Base-by-base conservation (phyloP, 495 filamentous ascomycete genomes). In the Astrothelium macrocarpum region DNA sequence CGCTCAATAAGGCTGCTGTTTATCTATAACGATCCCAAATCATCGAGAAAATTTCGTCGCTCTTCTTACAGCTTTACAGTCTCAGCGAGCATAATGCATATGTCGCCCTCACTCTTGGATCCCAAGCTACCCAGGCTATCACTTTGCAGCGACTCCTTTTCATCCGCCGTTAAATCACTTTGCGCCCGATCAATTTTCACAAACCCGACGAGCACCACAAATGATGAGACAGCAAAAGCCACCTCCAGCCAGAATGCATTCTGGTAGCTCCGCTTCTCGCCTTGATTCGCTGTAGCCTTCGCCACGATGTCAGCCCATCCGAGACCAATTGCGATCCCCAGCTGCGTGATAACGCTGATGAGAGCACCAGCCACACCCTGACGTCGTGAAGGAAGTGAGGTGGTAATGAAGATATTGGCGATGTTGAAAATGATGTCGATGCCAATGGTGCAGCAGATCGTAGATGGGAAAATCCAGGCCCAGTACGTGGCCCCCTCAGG, bases 341-440 rank as follows among this genome's bases (percentile, higher is more conserved):
- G 76, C 45, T 69, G 67, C 43, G 59, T 36, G 1, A 69, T 23
- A 1, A 60, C 53, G 65, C 87, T 86, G 66, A 85, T 83, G 59
- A 67, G 28, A 7, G 85, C 90, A 0, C 90, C 90, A 0, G 90
- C 90, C 0, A 91, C 77, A 0, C 89, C 90, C 71, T 95, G 91
- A 45, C 82, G 79, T 16, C 81, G 77, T 32, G 81, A 79, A 0
- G 90, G 87, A 67, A 94, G 76, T 5, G 80, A 82, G 0, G 88
- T 90, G 1, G 88, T 91, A 71, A 93, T 88, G 71, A 94, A 95
- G 60, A 95, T 84, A 70, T 90, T 95, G 45, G 88, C 82, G 14
- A 94, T 80, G 70, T 89, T 91, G 78, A 87, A 95, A 28, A 84
- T 87, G 65, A 94, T 86, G 68, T 96, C 91, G 46, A 95, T 87